Evolutionary conservation across 208 protist species (phyloP), one percentile per base, ranked within the genome.

Genomic region (Leptomonas seymouri): DNA sequence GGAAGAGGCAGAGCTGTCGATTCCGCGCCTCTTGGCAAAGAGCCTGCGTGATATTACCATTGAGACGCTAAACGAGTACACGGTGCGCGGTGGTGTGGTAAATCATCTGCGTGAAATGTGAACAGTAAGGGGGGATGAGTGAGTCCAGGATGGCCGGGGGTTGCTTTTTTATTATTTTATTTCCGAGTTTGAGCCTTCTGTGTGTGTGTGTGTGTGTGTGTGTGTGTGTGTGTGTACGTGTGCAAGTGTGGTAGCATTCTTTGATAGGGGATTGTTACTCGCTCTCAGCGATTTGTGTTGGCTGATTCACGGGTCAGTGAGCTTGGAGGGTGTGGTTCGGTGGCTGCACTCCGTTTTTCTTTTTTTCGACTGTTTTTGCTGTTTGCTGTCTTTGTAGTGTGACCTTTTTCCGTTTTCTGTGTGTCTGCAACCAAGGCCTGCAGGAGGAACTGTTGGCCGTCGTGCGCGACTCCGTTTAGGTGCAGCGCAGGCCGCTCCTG

Each of bases 31-130:
- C 36, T 56, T 58, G 9, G 65, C 81, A 14, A 66, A 78, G 39
- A 81, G 42, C 49, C 81, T 93, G 21, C 67, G 75, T 1, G 78
- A 89, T 11, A 65, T 93, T 15, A 89, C 87, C 23, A 71, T 93
- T 7, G 71, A 84, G 45, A 54, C 83, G 42, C 75, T 96, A 11
- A 74, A 85, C 42, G 81, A 89, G 62, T 80, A 74, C 75, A 89
- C 76, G 16, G 65, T 63, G 12, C 55, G 65, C 11, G 76, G 72
- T 28, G 72, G 75, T 1, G 58, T 81, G 14, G 70, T 77, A 16
- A 77, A 81, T 15, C 73, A 84, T 25, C 63, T 73, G 23, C 69
- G 76, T 0, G 64, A 81, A 65, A 81, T 76, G 63, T 76, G 39
- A 57, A 49, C 5, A 39, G 28, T n/a, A 14, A 2, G 21, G n/a